Percentiles rank a stretch among this genome's conserved stretches.
phyloP scores from a whole-genome alignment of 805 yeast genomes.

The Spathaspora hagerdaliae region DNA sequence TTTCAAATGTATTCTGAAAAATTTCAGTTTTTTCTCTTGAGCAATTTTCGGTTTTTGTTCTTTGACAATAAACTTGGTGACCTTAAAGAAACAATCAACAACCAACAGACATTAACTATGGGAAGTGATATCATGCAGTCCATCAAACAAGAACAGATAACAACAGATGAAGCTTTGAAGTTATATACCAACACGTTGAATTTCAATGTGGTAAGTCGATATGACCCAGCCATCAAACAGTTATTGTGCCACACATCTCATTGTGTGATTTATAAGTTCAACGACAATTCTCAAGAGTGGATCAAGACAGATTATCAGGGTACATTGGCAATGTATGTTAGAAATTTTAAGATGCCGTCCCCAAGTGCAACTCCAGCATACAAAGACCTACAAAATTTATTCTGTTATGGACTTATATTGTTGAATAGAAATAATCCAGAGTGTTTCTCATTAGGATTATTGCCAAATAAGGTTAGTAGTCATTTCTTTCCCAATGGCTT shows the following conservation, averaged over 20 bases:
- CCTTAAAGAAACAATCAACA: no score
- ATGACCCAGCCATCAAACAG: constrained; percentile 69
- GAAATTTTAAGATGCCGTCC: constrained; percentile 37
- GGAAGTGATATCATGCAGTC: no score
- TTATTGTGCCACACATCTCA: constrained; percentile 66
- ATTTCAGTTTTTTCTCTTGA: no score
- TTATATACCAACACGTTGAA: constrained; percentile 66
- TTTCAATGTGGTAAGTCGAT: constrained; percentile 71
- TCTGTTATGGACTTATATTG: constrained; percentile 67
- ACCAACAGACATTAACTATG: no score
- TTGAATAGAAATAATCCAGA: constrained; percentile 65
- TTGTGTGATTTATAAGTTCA: constrained; percentile 66
- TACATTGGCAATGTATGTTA: constrained; percentile 58
- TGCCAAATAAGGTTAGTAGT: constrained; percentile 49
- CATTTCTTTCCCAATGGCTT: constrained; percentile 39
- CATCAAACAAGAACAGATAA: constrained; percentile 28
- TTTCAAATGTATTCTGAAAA: no score
- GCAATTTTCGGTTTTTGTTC: no score
- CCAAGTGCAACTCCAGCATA: constrained; percentile 10
- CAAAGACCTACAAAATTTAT: constrained; percentile 40
- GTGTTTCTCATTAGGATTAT: constrained; percentile 67
- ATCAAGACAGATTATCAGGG: constrained; percentile 67
- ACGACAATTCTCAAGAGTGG: constrained; percentile 60
- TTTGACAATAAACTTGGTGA: no score
- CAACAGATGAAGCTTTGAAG: constrained; percentile 47